A percentile compares a stretch with the other conserved stretches of the same genome.
Evolutionary conservation across 176 grass and related monocot species (phyloP).

Genomic region (Zizania latifolia): DNA sequence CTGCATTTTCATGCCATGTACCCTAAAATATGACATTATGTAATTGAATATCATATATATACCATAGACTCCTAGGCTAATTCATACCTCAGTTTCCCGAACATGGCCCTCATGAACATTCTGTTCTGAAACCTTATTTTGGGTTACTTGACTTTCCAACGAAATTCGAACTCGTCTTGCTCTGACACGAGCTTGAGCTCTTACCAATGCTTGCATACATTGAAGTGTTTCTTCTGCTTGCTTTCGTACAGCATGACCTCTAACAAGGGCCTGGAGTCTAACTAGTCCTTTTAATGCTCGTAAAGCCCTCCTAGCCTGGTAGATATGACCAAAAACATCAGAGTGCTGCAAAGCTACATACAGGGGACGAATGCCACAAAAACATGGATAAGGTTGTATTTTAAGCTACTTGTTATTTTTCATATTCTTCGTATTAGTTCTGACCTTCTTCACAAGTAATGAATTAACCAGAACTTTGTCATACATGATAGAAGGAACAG

Average conservation of each 20-base stretch:
- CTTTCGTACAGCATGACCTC: conserved; percentile 96
- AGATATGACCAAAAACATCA: conserved; percentile 14
- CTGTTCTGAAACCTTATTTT: conserved; percentile 48
- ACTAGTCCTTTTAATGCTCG: conserved; percentile 87
- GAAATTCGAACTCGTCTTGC: conserved; percentile 75
- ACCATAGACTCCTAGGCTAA: neutral
- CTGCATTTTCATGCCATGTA: neutral
- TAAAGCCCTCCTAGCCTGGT: conserved; percentile 88
- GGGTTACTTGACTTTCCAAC: conserved; percentile 78
- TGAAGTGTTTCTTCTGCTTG: conserved; percentile 97
- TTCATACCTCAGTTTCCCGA: conserved; percentile 73
- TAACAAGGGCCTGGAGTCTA: conserved; percentile 87
- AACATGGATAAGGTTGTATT: neutral
- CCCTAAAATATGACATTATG: neutral
- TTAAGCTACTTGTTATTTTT: neutral
- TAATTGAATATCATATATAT: neutral
- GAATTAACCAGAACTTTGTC: neutral
- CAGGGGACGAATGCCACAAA: neutral
- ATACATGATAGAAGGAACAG: neutral
- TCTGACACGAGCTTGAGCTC: conserved; percentile 97
- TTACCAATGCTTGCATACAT: conserved; percentile 90
- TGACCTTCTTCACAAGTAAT: neutral
- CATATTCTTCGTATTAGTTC: neutral
- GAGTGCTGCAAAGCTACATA: neutral
- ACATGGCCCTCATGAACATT: conserved; percentile 22